Evolutionary conservation across 345 rosid genomes (phyloP), one percentile per base, ranked within the genome.

Genomic region (Sisymbrium altissimum): DNA sequence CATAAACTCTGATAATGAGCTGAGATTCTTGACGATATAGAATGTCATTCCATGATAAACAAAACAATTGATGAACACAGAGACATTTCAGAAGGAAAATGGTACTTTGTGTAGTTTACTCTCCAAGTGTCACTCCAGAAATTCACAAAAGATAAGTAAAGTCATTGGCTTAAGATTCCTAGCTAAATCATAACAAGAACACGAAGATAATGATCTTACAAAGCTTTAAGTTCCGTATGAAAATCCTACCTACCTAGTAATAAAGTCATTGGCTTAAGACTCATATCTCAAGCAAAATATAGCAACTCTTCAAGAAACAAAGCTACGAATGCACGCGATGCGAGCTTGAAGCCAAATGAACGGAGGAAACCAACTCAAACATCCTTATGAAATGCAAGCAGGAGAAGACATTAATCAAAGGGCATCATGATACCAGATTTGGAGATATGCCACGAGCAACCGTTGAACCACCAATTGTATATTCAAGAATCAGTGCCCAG

Each of bases 361-460:
- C 6, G 38, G 15, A n/a, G 52, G 12, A 54, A n/a, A n/a, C n/a
- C n/a, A n/a, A 43, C 33, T 23, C 12, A 48, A 48, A 48, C 6
- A 21, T 21, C n/a, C 13, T 5, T 57, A 9, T 32, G 33, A 56
- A 32, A 18, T 69, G 65, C 11, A 61, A 71, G 61, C 15, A 61
- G 38, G 10, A 50, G 17, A 30, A 36, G 4, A 36, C 19, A 32
- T 32, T 3, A 48, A 18, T 33, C 4, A 52, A 66, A 48, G 21
- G 0, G 50, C 3, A 35, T 25, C 3, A 35, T 30, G 18, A 55
- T 41, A 90, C 97, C 88, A 90, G 86, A 83, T 86, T 90, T 27
- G 97, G 97, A 33, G 97, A 83, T 78, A 90, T 84, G 84, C 97
- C 97, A 54, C 97, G 97, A 25, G 97, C 99, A 80, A 91, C 92